Evolutionary conservation across 768 basidiomycete genomes (phyloP).

Genomic region (Serendipita sp.): DNA sequence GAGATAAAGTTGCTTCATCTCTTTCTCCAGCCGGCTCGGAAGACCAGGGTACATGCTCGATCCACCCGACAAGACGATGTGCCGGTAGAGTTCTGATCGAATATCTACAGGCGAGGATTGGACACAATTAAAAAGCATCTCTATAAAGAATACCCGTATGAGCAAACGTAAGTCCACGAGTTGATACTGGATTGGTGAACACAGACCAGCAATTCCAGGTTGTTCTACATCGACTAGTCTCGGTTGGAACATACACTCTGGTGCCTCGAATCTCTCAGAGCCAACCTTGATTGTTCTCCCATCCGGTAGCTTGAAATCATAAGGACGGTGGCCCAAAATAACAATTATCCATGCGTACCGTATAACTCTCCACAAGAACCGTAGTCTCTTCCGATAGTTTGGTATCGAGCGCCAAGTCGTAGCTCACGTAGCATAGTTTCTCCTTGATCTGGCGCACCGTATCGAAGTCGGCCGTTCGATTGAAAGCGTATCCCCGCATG

Average conservation of each 20-base stretch:
- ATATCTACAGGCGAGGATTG: constrained; percentile 81
- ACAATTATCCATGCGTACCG: constrained; percentile 32
- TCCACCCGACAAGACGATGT: constrained; percentile 92
- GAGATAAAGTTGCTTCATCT: constrained; percentile 98
- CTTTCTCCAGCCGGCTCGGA: constrained; percentile 92
- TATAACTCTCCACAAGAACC: constrained; percentile 88
- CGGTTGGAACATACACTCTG: constrained; percentile 99
- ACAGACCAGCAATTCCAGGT: constrained; percentile 76
- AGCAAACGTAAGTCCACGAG: background rate
- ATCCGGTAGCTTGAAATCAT: constrained; percentile 57
- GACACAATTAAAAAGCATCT: constrained; percentile 94
- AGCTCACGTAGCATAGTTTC: constrained; percentile 97
- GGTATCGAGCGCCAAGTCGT: constrained; percentile 92
- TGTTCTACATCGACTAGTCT: constrained; percentile 95
- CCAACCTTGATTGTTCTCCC: constrained; percentile 95
- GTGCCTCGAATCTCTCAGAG: constrained; percentile 95
- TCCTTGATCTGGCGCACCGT: constrained; percentile 98
- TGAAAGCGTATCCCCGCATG: constrained; percentile 99
- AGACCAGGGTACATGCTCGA: constrained; percentile 99
- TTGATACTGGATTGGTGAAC: background rate
- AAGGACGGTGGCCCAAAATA: background rate
- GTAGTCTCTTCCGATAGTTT: constrained; percentile 91
- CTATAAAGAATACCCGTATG: constrained; percentile 22
- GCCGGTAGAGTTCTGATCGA: constrained; percentile 87
- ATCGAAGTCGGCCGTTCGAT: constrained; percentile 98